A percentile compares a stretch with the other conserved stretches of the same genome.
Evolutionary conservation across 768 basidiomycete genomes (phyloP).

Genomic region (Mycena galopus): DNA sequence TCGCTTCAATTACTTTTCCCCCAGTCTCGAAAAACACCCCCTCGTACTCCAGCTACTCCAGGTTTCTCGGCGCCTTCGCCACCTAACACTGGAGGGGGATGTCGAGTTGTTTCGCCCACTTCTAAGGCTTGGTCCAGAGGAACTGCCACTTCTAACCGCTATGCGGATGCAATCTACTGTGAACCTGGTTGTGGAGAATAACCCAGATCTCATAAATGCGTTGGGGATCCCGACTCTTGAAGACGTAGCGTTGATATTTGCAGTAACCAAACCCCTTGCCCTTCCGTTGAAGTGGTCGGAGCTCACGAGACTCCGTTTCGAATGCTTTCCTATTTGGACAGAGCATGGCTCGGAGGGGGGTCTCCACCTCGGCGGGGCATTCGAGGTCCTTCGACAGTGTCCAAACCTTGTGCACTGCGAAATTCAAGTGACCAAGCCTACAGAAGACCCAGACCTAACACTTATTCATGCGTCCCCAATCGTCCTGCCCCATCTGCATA

Average conservation of each 20-base stretch:
- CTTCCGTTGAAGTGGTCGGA: constrained; percentile 2
- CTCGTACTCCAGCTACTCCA: not conserved
- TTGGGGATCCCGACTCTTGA: not conserved
- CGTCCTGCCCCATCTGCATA: not conserved
- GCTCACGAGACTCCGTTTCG: not conserved
- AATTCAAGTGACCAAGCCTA: not conserved
- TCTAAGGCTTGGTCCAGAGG: not conserved
- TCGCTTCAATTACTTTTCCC: not conserved
- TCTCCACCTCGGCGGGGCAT: not conserved
- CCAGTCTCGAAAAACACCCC: not conserved
- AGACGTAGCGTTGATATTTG: not conserved
- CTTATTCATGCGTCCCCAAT: not conserved
- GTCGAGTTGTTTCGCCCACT: not conserved
- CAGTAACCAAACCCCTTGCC: not conserved
- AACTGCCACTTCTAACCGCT: not conserved
- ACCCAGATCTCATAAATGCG: not conserved
- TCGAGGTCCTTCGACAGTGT: constrained; percentile 1
- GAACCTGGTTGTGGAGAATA: not conserved
- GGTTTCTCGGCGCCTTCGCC: not conserved
- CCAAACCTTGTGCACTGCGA: not conserved
- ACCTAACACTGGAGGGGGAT: not conserved
- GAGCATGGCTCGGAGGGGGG: not conserved
- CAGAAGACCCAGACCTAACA: not conserved
- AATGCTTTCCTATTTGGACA: not conserved
- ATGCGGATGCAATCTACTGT: not conserved